phyloP scores from a whole-genome alignment of 257 asterid genomes.

The Scutellaria galericulata region DNA sequence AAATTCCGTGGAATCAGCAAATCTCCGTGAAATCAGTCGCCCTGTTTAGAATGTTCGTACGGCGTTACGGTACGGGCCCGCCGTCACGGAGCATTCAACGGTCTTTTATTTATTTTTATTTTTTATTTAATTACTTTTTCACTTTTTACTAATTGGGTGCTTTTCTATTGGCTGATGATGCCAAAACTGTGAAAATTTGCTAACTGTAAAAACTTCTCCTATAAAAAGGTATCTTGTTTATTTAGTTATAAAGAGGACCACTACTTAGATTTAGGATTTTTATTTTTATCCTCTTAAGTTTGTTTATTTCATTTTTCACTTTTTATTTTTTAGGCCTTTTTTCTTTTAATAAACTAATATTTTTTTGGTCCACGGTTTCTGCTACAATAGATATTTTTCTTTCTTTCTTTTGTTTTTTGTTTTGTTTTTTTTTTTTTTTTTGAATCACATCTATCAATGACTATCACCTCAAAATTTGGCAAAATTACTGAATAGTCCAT shows the following conservation, averaged over 20 bases:
- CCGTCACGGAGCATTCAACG: constrained; percentile 31
- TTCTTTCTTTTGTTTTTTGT: not conserved
- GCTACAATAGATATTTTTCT: not conserved
- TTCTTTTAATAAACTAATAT: too few relatives aligned
- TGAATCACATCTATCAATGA: too few relatives aligned
- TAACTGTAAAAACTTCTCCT: constrained; percentile 19
- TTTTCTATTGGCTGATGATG: constrained; percentile 15
- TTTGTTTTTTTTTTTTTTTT: too few relatives aligned
- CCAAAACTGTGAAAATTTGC: constrained; percentile 15
- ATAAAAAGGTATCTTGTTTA: too few relatives aligned
- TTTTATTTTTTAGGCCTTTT: too few relatives aligned
- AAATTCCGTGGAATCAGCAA: constrained; percentile 54
- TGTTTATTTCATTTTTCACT: too few relatives aligned
- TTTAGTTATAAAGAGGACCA: too few relatives aligned
- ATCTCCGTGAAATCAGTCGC: constrained; percentile 57
- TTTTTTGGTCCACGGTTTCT: too few relatives aligned
- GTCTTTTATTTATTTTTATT: not conserved
- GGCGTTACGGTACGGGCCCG: constrained; percentile 42
- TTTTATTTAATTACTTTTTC: not conserved
- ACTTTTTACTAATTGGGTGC: not conserved
- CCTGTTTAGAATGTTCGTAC: constrained; percentile 55
- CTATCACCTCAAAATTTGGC: too few relatives aligned
- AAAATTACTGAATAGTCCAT: too few relatives aligned
- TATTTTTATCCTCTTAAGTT: too few relatives aligned
- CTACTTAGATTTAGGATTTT: too few relatives aligned